A percentile compares a stretch with the other conserved stretches of the same genome.
These are phyloP conservation scores for Paraphoma chrysanthemicola DNA, from an alignment of 2,329 filamentous ascomycete genomes.

Conservation along the genomic window DNA sequence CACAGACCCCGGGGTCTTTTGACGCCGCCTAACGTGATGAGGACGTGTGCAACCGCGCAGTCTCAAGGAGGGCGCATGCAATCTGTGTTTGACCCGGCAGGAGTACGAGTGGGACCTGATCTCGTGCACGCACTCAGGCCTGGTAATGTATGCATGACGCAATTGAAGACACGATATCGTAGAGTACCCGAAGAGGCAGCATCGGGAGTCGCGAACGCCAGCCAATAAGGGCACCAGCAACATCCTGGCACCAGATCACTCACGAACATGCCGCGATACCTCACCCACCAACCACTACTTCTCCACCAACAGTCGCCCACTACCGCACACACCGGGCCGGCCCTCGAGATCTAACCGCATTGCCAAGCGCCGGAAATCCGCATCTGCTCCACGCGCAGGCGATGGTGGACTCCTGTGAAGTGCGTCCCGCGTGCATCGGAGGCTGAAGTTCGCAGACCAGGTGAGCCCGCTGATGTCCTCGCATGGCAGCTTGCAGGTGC, in stretches of 20 bases:
- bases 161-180: neutral
- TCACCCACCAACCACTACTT: neutral
- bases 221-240: neutral
- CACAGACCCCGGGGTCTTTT: neutral
- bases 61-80: neutral
- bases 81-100: no score
- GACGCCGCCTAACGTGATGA: no score
- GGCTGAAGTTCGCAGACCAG: constrained; percentile 34
- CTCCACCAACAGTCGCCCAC: neutral
- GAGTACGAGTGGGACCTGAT: no score
- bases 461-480: constrained; percentile 17
- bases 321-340: neutral
- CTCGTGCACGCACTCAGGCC: no score
- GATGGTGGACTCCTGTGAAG: constrained; percentile 35
- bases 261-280: constrained; percentile 2
- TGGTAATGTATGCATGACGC: no score
- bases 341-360: neutral
- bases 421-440: constrained; percentile 32
- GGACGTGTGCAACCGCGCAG: neutral
- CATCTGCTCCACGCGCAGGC: constrained; percentile 20
- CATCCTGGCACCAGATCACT: neutral
- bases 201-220: neutral
- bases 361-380: constrained; percentile 13
- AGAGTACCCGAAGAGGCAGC: neutral
- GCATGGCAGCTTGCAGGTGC: neutral